Evolutionary conservation across 352 stramenopile genomes (phyloP), one percentile per base, ranked within the genome.

Genomic region (Phytophthora chlamydospora): DNA sequence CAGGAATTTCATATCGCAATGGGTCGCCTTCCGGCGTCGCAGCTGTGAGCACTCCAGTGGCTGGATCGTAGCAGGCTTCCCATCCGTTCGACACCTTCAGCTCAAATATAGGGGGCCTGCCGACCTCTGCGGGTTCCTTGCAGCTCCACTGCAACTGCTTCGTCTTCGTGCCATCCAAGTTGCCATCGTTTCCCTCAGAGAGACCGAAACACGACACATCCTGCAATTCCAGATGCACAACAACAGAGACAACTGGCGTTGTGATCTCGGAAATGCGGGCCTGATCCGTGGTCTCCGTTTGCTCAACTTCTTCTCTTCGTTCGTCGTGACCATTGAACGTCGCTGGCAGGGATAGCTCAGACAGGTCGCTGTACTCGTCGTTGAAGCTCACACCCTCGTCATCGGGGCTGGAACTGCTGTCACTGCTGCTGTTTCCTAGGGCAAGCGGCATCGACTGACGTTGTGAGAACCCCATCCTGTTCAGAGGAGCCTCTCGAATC

Each of bases 131-230:
- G 19, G 67, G 53, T 44, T 88, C 80, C 62, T 73, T 79, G 46
- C 78, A 88, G 11, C 71, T 70, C 68, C 77, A 87, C 38, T 68
- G 48, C 17, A 83, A 68, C 54, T 61, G 31, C 16, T 66, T 17
- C 19, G 65, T 73, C 2, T 67, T 73, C 1, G 45, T 17, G 10
- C 60, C 35, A 32, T 1, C 36, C 16, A 9, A 12, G 29, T 17
- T 51, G 1, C 14, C 10, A 42, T 49, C 29, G 6, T 40, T 14
- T 6, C 9, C 38, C 16, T 40, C 29, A 51, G 19, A 51, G 39
- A 89, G 58, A 2, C 57, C 75, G n/a, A 88, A 64, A 29, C 67
- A 78, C 6, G 68, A 60, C 4, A 84, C n/a, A 43, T 86, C 59
- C 35, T 62, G 24, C 12, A 86, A 33, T 33, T 88, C 66, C 10